A percentile compares a stretch with the other conserved stretches of the same genome.
Conservation (phyloP, 73 alveolate genomes). For the Diophrys appendiculata region DNA sequence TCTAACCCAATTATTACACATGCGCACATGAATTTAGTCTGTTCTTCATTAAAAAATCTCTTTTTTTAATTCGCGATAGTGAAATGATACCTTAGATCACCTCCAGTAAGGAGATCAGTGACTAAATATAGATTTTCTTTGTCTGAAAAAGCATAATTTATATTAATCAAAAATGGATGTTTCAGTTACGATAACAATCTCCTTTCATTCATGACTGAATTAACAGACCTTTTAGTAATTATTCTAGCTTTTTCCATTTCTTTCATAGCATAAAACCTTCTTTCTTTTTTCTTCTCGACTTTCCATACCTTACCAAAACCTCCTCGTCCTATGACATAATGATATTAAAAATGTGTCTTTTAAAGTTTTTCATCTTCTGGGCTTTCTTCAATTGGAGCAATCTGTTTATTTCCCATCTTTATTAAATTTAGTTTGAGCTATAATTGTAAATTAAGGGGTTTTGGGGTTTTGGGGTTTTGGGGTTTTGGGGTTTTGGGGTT, state of each 20-base stretch:
- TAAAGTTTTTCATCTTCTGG: no score
- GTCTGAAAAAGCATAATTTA: slow-evolving; percentile 82
- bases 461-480: no score
- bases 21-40: slow-evolving; percentile 75
- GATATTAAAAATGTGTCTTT: slow-evolving; percentile 34
- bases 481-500: no score
- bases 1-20: slow-evolving; percentile 67
- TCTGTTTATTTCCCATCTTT: no score
- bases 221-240: slow-evolving; percentile 55
- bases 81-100: slow-evolving; percentile 87
- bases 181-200: slow-evolving; percentile 57
- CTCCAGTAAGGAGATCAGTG: slow-evolving; percentile 83
- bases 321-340: slow-evolving; percentile 80
- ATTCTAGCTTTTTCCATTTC: slow-evolving; percentile 62
- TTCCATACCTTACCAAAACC: slow-evolving; percentile 72
- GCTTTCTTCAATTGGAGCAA: no score
- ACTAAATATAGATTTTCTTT: slow-evolving; percentile 75
- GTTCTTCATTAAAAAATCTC: slow-evolving; percentile 79
- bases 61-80: no score
- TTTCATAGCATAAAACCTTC: slow-evolving; percentile 58
- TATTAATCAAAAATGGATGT: slow-evolving; percentile 76
- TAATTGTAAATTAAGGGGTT: no score
- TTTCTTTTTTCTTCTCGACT: slow-evolving; percentile 59
- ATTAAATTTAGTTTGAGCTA: no score
- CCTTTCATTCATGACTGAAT: slow-evolving; percentile 77